Evolutionary conservation across 495 filamentous ascomycete species (phyloP), one percentile per base, ranked within the genome.

Genomic region (Penicillium maclennaniae): DNA sequence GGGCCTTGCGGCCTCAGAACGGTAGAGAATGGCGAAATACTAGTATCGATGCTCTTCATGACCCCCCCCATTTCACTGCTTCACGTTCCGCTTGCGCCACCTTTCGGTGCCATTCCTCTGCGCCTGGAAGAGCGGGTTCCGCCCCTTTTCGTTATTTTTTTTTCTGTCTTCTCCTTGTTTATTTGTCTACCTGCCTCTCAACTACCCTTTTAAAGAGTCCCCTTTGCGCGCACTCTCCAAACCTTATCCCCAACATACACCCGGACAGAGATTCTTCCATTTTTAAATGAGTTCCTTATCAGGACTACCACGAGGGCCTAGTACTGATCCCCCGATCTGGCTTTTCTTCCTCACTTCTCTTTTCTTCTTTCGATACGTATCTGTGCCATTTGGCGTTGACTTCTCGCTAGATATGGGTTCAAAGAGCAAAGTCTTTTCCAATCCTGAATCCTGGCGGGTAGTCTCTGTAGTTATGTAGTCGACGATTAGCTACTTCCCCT

Each of bases 151-250:
- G 27, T 26, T 51, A 38, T 47, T 40, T 25, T 41, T 26, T 51
- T 43, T 47, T 40, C 34, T 41, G 52, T 43, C 48, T 45, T 61
- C 55, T 54, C 61, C 61, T 56, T 67, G 58, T 64, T 66, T 59
- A 62, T 67, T 65, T 62, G 55, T 58, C 58, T 59, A 59, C 56
- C 54, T 67, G 61, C 58, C 63, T 65, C 61, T 59, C 53, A 59
- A 61, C 59, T 62, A 62, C 58, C 63, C 63, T 45, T 34, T 45
- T 45, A 59, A 64, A 67, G 63, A 67, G 61, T 64, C 56, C 63
- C 62, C 53, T 54, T 53, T 58, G 58, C 63, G 63, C 63, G 63
- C 63, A 64, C 63, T 67, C 63, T 64, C 63, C 58, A 63, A 64
- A 45, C 47, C 20, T 55, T 54, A 47, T 40, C 49, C 26, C 45